These are phyloP conservation scores for Hypericum perforatum DNA, from an alignment of 345 rosid species.

Conservation along the genomic window DNA sequence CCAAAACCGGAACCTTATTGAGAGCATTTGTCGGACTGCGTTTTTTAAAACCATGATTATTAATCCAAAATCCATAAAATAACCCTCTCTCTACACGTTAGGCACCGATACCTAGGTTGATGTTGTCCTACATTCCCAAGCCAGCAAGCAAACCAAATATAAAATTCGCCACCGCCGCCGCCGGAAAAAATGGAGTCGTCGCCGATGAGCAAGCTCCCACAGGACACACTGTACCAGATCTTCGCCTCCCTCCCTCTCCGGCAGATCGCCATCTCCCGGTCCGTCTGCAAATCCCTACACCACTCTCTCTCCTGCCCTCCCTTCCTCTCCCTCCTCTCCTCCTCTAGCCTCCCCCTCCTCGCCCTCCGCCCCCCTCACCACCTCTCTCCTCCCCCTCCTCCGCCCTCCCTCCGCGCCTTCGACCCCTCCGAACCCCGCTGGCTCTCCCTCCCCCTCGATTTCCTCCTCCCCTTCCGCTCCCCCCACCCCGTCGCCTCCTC, in stretches of 20 bases:
- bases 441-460: conserved; percentile 56
- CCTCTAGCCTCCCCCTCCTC: conserved; percentile 56
- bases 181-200: conserved; percentile 5
- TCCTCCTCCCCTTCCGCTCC: conserved; percentile 63
- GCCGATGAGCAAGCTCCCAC: conserved; percentile 54
- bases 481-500: conserved; percentile 73
- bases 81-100: too few relatives aligned
- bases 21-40: too few relatives aligned
- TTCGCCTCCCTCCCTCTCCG: conserved; percentile 72
- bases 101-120: too few relatives aligned
- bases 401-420: conserved; percentile 42
- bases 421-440: conserved; percentile 53
- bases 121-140: too few relatives aligned
- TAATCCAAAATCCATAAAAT: too few relatives aligned
- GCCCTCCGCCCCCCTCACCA: conserved; percentile 27
- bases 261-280: conserved; percentile 59
- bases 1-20: too few relatives aligned
- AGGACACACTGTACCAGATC: conserved; percentile 69
- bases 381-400: conserved; percentile 13
- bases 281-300: conserved; percentile 55
- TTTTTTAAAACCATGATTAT: too few relatives aligned
- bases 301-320: conserved; percentile 33
- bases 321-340: conserved; percentile 19
- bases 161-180: too few relatives aligned
- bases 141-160: too few relatives aligned